These are phyloP conservation scores for Neocatenulostroma microsporum DNA, from an alignment of 2,329 filamentous ascomycete genomes.

Conservation along the genomic window DNA sequence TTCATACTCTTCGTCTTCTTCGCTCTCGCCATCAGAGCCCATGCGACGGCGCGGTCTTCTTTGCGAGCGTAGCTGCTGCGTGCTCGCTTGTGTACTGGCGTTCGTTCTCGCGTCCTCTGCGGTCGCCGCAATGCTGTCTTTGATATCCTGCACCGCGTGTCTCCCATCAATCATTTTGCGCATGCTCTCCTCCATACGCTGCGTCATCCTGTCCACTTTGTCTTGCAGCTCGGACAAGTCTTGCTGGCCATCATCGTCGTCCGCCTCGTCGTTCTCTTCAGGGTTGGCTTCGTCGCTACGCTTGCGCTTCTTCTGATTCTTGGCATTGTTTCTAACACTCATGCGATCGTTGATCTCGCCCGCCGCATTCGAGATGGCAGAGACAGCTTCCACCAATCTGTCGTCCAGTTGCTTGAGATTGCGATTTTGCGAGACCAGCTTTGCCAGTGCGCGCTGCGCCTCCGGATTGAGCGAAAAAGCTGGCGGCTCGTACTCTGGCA, in stretches of 20 bases:
- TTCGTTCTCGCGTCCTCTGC: conserved; percentile 29
- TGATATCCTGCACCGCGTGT: conserved; percentile 39
- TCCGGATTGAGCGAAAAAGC: conserved; percentile 43
- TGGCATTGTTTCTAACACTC: conserved; percentile 30
- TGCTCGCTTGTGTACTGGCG: conserved; percentile 30
- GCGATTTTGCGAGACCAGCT: conserved; percentile 33
- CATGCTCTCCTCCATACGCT: conserved; percentile 50
- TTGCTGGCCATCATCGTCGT: conserved; percentile 32
- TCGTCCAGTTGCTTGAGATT: conserved; percentile 41
- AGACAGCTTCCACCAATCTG: conserved; percentile 41
- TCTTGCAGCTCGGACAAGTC: conserved; percentile 35
- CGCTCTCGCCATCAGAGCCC: conserved; percentile 20
- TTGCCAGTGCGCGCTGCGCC: conserved; percentile 40
- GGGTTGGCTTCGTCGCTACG: too few relatives aligned
- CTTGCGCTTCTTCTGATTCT: conserved; percentile 30
- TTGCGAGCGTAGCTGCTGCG: conserved; percentile 25
- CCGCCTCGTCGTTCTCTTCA: conserved; percentile 24
- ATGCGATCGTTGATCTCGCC: conserved; percentile 51
- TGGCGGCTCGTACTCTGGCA: conserved; percentile 49
- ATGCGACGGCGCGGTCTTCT: conserved; percentile 22
- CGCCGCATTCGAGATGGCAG: conserved; percentile 43
- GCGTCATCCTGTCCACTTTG: conserved; percentile 46
- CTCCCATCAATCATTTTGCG: conserved; percentile 52
- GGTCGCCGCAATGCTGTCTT: conserved; percentile 38
- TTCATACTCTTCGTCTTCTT: conserved; percentile 32